Evolutionary conservation across 1,139 yeast genomes (phyloP).

Genomic region (Suhomyces kunorum): DNA sequence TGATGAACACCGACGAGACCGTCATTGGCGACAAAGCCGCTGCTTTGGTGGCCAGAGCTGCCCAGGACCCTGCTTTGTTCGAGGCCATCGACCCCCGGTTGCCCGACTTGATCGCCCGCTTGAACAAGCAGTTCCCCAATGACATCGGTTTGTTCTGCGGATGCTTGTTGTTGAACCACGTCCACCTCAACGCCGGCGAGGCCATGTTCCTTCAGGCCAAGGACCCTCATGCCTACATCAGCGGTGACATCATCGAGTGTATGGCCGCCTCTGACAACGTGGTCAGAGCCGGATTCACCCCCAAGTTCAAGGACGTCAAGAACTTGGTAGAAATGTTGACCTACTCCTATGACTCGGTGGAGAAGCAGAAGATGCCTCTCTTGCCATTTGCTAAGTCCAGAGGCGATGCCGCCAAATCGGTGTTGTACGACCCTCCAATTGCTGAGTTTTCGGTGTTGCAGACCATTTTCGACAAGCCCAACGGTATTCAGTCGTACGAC

Average conservation of each 20-base stretch:
- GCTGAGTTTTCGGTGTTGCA: conserved; percentile 92
- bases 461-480: conserved; percentile 53
- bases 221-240: conserved; percentile 96
- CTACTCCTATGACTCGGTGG: conserved; percentile 84
- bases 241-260: conserved; percentile 97
- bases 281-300: conserved; percentile 97
- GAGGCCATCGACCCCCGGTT: conserved; percentile 49
- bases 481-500: conserved; percentile 51
- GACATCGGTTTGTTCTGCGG: conserved; percentile 97
- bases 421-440: conserved; percentile 91
- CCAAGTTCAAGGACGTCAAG: conserved; percentile 93
- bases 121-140: conserved; percentile 84
- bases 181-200: conserved; percentile 81
- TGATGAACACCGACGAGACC: conserved; percentile 75
- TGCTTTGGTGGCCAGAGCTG: conserved; percentile 63
- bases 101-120: conserved; percentile 70
- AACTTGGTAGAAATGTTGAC: conserved; percentile 90
- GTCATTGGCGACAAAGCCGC: conserved; percentile 56
- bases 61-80: conserved; percentile 49
- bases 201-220: conserved; percentile 96
- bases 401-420: conserved; percentile 64
- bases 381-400: conserved; percentile 59
- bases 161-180: conserved; percentile 86
- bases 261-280: conserved; percentile 99
- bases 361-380: conserved; percentile 87